phyloP scores from a whole-genome alignment of 768 basidiomycete genomes.

The Xerocomus potaroensis region DNA sequence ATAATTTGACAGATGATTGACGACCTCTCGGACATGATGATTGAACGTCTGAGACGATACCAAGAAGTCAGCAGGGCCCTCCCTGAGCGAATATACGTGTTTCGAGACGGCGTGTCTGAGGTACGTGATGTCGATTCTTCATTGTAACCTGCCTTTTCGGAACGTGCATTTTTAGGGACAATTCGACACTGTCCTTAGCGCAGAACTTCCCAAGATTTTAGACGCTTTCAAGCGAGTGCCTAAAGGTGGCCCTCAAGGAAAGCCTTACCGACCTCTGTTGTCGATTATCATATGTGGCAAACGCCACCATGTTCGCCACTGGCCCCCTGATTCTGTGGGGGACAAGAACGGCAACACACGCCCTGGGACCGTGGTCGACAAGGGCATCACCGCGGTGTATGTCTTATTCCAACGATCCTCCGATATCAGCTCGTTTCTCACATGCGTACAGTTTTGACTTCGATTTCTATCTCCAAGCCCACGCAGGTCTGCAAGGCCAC shows the following conservation, averaged over 20 bases:
- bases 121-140: constrained; percentile 33
- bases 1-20: constrained; percentile 57
- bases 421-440: background rate
- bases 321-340: constrained; percentile 46
- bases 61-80: constrained; percentile 51
- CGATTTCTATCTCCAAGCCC: constrained; percentile 70
- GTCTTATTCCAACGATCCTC: constrained; percentile 7
- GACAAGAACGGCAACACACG: constrained; percentile 71
- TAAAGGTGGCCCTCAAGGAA: constrained; percentile 37
- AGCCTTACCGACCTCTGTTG: constrained; percentile 54
- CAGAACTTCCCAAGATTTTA: constrained; percentile 58
- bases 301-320: constrained; percentile 56
- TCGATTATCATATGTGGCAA: constrained; percentile 83
- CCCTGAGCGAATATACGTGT: constrained; percentile 68
- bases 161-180: constrained; percentile 55
- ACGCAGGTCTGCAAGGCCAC: constrained; percentile 67
- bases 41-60: constrained; percentile 62
- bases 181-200: constrained; percentile 56
- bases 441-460: constrained; percentile 47
- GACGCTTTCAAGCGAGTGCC: constrained; percentile 51
- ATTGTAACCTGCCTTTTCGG: background rate
- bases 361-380: constrained; percentile 78
- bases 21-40: constrained; percentile 60
- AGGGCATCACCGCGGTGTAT: constrained; percentile 68
- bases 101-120: constrained; percentile 81